A percentile compares a stretch with the other conserved stretches of the same genome.
Conservation (phyloP, 345 rosid species). For the Orychophragmus violaceus region DNA sequence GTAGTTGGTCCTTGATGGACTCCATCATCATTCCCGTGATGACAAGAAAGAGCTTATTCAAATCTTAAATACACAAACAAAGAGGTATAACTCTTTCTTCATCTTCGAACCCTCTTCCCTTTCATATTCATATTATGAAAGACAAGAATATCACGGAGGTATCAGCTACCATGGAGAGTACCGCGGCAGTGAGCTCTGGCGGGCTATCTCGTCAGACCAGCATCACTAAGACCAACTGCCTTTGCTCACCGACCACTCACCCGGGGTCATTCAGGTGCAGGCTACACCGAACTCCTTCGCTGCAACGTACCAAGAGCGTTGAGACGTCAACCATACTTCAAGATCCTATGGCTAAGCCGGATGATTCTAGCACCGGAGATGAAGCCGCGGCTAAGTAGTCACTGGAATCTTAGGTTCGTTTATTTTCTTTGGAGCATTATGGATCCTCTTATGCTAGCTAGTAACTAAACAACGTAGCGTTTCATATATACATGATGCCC, state of each 20-base stretch:
- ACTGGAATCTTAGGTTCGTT: neutral
- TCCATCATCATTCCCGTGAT: constrained; percentile 24
- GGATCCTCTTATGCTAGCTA: neutral
- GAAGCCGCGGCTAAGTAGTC: constrained; percentile 6
- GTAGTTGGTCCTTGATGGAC: constrained; percentile 16
- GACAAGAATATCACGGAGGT: constrained; percentile 2
- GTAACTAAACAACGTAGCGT: neutral
- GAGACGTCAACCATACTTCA: constrained; percentile 14
- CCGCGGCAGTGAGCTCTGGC: neutral
- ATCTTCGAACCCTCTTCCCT: neutral
- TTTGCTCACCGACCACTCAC: constrained; percentile 26
- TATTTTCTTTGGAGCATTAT: neutral
- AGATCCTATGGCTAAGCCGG: neutral
- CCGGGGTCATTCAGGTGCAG: constrained; percentile 25
- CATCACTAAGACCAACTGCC: constrained; percentile 12
- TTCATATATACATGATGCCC: neutral
- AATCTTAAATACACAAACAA: neutral
- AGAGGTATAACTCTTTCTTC: neutral
- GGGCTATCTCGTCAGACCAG: constrained; percentile 24
- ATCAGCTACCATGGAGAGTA: neutral
- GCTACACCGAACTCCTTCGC: constrained; percentile 21
- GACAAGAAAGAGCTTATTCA: neutral
- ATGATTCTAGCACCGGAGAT: neutral
- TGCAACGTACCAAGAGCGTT: constrained; percentile 21
- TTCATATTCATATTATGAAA: constrained; percentile 1